A percentile compares a stretch with the other conserved stretches of the same genome.
phyloP scores from a whole-genome alignment of 495 filamentous ascomycete species.

The Xylaria sp. region DNA sequence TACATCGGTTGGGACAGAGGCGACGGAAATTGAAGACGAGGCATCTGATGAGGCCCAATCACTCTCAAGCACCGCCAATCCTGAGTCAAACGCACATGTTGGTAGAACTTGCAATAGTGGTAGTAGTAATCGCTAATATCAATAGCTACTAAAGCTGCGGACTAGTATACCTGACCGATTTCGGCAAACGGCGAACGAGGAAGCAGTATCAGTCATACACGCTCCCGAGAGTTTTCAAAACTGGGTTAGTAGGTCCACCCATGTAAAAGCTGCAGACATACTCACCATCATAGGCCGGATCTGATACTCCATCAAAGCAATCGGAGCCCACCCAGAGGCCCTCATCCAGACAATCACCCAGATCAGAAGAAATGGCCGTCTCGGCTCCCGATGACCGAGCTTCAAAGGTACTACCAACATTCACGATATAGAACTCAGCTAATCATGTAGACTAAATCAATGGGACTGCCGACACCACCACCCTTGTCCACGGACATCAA shows the following conservation, averaged over 20 bases:
- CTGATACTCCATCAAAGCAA: slow-evolving; percentile 27
- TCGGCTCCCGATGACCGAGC: slow-evolving; percentile 38
- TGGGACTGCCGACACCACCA: slow-evolving; percentile 56
- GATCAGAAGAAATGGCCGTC: slow-evolving; percentile 34
- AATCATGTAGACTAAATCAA: slow-evolving; percentile 49
- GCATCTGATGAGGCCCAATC: slow-evolving; percentile 55
- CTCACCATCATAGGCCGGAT: slow-evolving; percentile 18
- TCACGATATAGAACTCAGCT: slow-evolving; percentile 30
- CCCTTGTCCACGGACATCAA: slow-evolving; percentile 73
- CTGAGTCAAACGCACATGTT: slow-evolving; percentile 40
- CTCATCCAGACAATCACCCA: slow-evolving; percentile 37
- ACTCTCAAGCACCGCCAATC: slow-evolving; percentile 33
- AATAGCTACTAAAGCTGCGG: slow-evolving; percentile 64
- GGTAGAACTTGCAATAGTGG: slow-evolving; percentile 39
- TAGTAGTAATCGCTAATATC: background rate
- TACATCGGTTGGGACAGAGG: slow-evolving; percentile 75
- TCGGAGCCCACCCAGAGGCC: slow-evolving; percentile 47
- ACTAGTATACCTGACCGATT: slow-evolving; percentile 62
- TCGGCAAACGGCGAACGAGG: slow-evolving; percentile 66
- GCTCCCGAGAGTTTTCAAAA: slow-evolving; percentile 78
- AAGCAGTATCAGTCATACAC: slow-evolving; percentile 86
- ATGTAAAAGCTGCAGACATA: background rate
- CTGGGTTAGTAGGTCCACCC: slow-evolving; percentile 64
- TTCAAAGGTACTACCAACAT: slow-evolving; percentile 43
- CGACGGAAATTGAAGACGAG: slow-evolving; percentile 77